Percentiles rank a stretch among this genome's conserved stretches.
These are phyloP conservation scores for Periconia sp. DNA, from an alignment of 2,329 filamentous ascomycete species.

Conservation along the genomic window DNA sequence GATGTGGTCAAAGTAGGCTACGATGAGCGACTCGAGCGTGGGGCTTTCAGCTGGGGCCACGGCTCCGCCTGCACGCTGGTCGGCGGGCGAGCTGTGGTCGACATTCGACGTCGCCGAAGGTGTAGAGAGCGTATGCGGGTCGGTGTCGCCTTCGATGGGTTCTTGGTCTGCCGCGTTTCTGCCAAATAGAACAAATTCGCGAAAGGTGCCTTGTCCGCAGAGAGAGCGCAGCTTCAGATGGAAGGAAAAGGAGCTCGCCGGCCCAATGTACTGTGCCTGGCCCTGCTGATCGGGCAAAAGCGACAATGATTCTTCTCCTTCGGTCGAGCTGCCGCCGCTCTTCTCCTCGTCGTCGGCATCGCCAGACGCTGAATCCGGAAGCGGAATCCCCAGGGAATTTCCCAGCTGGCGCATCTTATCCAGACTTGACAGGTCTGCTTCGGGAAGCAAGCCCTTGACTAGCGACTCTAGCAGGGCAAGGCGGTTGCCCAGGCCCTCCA, in stretches of 20 bases:
- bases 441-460: constrained; percentile 52
- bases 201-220: constrained; percentile 38
- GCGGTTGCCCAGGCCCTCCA: constrained; percentile 50
- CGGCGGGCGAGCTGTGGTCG: constrained; percentile 30
- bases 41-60: constrained; percentile 16
- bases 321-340: constrained; percentile 15
- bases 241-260: constrained; percentile 51
- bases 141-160: constrained; percentile 23
- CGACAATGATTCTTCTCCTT: constrained; percentile 44
- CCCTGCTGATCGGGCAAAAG: constrained; percentile 52
- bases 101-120: constrained; percentile 25
- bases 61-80: constrained; percentile 12
- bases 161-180: constrained; percentile 46
- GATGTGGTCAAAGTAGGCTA: constrained; percentile 50
- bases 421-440: constrained; percentile 50
- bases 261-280: constrained; percentile 54
- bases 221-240: constrained; percentile 49
- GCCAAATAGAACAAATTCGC: constrained; percentile 50
- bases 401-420: constrained; percentile 50
- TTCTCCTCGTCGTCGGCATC: constrained; percentile 22
- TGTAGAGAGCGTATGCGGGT: constrained; percentile 25
- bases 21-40: constrained; percentile 45
- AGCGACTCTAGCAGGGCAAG: constrained; percentile 52
- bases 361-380: constrained; percentile 36
- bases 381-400: constrained; percentile 46